Evolutionary conservation across 306 rosid genomes (phyloP), one percentile per base, ranked within the genome.

Genomic region (Cucurbita pepo): DNA sequence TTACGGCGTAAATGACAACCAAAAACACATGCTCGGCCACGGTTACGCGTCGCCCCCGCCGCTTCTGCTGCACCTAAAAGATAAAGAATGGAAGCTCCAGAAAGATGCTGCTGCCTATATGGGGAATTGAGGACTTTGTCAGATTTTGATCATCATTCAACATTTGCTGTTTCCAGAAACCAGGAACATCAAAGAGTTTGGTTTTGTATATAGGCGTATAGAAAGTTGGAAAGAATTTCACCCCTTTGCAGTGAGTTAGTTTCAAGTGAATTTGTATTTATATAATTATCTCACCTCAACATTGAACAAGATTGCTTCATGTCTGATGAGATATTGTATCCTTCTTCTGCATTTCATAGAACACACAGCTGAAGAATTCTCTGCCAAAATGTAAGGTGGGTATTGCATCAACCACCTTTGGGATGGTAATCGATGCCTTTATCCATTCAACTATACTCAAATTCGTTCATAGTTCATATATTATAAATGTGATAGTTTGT

Each of bases 21-120:
- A 75, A 66, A 55, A 72, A 69, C 71, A 79, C 57, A 79, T 76
- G 73, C 71, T 79, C 71, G 79, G 78, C 73, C 80, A 77, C 43
- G 83, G 83, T 75, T 94, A 76, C 82, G 95, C 89, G 43, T 0
- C 25, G 25, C 25, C 25, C 0, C 83, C 81, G 81, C 84, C 96
- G 48, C 86, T 91, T 64, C 79, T 91, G 59, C 89, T 85, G 75
- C 83, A 70, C 79, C 86, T 91, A 56, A 86, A 95, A 79, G 95
- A 88, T 83, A 88, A 72, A 74, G 97, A 95, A 76, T 83, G 84
- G 92, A 77, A 82, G 67, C 86, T 89, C 53, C 97, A 88, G 75
- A 75, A 56, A 38, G 95, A 95, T 83, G 82, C 91, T 83, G 82
- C 91, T 69, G 56, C 86, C 6, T 90, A 86, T 76, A 85, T 84